These are phyloP conservation scores for Bombardia bombarda DNA, from an alignment of 495 filamentous ascomycete genomes.

Conservation along the genomic window DNA sequence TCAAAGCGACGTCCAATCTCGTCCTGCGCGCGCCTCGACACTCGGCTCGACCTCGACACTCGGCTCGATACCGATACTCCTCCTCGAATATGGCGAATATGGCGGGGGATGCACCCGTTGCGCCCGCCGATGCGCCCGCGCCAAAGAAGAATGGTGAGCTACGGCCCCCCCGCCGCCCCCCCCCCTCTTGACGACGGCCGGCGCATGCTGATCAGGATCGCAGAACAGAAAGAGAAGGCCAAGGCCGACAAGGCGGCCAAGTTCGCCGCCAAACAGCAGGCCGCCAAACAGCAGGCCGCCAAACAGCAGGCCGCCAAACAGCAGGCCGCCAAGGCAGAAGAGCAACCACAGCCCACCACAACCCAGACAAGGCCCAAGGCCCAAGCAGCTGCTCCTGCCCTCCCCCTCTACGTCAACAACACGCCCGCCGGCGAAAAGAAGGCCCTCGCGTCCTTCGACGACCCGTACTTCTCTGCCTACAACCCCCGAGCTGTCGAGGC, in stretches of 20 bases:
- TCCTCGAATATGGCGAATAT: slow-evolving; percentile 14
- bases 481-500: slow-evolving; percentile 54
- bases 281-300: slow-evolving; percentile 4
- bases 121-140: slow-evolving; percentile 12
- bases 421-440: slow-evolving; percentile 47
- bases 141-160: slow-evolving; percentile 25
- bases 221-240: slow-evolving; percentile 23
- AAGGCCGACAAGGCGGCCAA: slow-evolving; percentile 29
- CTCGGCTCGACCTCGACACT: background rate
- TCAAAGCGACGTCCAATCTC: slow-evolving; percentile 13
- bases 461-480: slow-evolving; percentile 48
- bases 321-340: slow-evolving; percentile 1
- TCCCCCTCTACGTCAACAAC: slow-evolving; percentile 39
- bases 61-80: background rate
- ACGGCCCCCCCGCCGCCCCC: slow-evolving; percentile 15
- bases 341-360: slow-evolving; percentile 14
- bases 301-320: background rate
- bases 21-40: slow-evolving; percentile 14
- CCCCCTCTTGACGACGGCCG: no score
- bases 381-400: slow-evolving; percentile 25
- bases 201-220: background rate
- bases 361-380: slow-evolving; percentile 26
- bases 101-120: slow-evolving; percentile 11
- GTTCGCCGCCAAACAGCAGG: slow-evolving; percentile 24
- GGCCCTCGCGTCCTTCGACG: slow-evolving; percentile 32